Conservation (phyloP, 345 rosid genomes). For the Nephelium lappaceum region DNA sequence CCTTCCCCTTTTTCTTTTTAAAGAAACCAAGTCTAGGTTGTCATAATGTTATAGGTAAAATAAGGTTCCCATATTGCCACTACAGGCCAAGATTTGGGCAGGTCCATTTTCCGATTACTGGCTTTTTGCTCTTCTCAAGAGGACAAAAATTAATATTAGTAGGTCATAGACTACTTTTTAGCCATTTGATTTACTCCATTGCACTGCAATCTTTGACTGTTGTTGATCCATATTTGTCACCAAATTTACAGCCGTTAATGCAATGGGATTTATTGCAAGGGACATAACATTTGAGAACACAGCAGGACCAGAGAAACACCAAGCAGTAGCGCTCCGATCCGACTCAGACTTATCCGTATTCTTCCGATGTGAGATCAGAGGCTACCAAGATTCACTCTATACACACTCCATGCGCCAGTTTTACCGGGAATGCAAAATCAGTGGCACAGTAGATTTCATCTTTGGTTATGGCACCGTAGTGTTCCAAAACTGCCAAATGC, state of each 20-base stretch:
- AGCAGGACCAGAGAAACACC: conserved; percentile 84
- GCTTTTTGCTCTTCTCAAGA: neutral
- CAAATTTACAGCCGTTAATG: conserved; percentile 73
- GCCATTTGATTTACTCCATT: neutral
- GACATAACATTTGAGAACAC: conserved; percentile 85
- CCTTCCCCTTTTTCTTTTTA: neutral
- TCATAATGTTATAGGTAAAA: neutral
- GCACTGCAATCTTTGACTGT: neutral
- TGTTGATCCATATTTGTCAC: neutral
- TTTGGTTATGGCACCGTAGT: conserved; percentile 75
- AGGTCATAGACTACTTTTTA: neutral
- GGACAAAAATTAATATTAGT: neutral
- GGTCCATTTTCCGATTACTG: neutral
- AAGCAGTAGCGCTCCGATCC: conserved; percentile 79
- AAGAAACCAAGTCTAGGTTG: neutral
- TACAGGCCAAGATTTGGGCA: neutral
- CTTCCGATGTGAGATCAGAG: conserved; percentile 60
- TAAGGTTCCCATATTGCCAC: neutral
- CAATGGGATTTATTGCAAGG: conserved; percentile 76
- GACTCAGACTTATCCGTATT: conserved; percentile 76
- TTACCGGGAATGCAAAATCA: conserved; percentile 75
- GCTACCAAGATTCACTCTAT: conserved; percentile 88
- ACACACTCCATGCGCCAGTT: conserved; percentile 91
- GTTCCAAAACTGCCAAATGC: conserved; percentile 77
- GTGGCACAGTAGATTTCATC: conserved; percentile 86